Evolutionary conservation across 2,329 filamentous ascomycete species (phyloP).

Genomic region (Tolypocladium tropicale): DNA sequence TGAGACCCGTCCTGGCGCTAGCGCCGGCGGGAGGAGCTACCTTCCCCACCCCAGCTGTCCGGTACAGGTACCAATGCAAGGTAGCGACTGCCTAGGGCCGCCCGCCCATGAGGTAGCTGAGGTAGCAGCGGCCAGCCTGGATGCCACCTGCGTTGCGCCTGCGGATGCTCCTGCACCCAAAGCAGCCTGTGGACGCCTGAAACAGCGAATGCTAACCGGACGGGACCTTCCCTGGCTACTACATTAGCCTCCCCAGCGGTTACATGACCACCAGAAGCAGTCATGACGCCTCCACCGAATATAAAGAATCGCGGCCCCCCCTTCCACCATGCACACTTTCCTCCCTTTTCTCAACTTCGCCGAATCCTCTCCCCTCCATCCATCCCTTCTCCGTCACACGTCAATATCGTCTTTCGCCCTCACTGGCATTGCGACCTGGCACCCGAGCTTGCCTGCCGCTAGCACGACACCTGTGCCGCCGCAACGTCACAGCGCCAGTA

Average conservation of each 20-base stretch:
- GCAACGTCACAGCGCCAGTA: slow-evolving; percentile 1
- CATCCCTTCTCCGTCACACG: neutral
- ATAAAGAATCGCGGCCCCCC: slow-evolving; percentile 5
- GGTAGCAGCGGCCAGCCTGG: neutral
- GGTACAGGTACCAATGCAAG: neutral
- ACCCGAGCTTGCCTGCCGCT: neutral
- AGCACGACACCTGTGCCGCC: neutral
- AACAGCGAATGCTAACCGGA: neutral
- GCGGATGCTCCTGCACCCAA: neutral
- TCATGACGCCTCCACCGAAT: slow-evolving; percentile 6
- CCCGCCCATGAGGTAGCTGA: neutral
- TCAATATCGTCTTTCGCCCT: neutral
- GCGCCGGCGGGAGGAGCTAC: neutral
- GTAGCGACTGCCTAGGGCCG: neutral
- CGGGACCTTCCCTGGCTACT: neutral
- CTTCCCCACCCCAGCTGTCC: neutral
- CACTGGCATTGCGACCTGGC: neutral
- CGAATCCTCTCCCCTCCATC: neutral
- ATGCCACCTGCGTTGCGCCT: neutral
- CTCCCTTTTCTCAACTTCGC: neutral
- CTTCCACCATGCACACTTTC: slow-evolving; percentile 1
- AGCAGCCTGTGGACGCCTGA: neutral
- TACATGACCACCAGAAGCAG: neutral
- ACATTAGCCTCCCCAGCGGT: neutral
- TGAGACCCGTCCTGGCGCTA: neutral